Evolutionary conservation across 805 yeast genomes (phyloP).

Genomic region (Nakazawaea sp.): DNA sequence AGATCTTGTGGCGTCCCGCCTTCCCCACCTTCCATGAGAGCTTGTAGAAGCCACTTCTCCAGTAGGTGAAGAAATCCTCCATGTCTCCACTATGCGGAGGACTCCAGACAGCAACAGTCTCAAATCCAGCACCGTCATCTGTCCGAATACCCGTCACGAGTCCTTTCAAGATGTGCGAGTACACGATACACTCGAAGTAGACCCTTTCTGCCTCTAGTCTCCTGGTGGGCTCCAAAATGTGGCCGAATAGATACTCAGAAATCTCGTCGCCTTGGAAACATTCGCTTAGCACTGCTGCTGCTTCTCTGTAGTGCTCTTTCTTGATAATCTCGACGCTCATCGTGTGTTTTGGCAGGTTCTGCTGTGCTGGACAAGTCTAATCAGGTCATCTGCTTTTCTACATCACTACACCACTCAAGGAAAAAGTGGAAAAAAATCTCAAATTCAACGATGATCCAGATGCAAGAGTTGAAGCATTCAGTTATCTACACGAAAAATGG

Average conservation of each 20-base stretch:
- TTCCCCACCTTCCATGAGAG: conserved; percentile 41
- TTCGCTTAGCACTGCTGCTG: conserved; percentile 24
- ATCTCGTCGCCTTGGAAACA: conserved; percentile 26
- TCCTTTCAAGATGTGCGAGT: conserved; percentile 44
- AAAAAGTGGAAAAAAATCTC: conserved; percentile 13
- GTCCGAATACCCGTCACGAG: conserved; percentile 43
- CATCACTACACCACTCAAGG: too few species aligned
- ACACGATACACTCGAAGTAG: conserved; percentile 43
- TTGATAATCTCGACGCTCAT: too few species aligned
- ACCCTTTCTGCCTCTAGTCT: conserved; percentile 25
- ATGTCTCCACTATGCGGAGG: conserved; percentile 31
- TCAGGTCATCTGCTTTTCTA: too few species aligned
- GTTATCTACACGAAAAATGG: background rate
- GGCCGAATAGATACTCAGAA: conserved; percentile 22
- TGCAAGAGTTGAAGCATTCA: background rate
- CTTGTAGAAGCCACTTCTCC: conserved; percentile 45
- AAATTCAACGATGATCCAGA: background rate
- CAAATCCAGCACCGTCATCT: conserved; percentile 29
- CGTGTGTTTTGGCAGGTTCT: too few species aligned
- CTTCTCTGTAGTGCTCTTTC: conserved; percentile 26
- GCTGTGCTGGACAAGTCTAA: too few species aligned
- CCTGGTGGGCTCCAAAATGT: conserved; percentile 23
- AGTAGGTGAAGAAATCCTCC: conserved; percentile 38
- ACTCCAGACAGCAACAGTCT: conserved; percentile 52
- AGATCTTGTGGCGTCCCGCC: conserved; percentile 40